Base-by-base conservation (phyloP, 2,329 filamentous ascomycete genomes). In the Xylaria sp. region DNA sequence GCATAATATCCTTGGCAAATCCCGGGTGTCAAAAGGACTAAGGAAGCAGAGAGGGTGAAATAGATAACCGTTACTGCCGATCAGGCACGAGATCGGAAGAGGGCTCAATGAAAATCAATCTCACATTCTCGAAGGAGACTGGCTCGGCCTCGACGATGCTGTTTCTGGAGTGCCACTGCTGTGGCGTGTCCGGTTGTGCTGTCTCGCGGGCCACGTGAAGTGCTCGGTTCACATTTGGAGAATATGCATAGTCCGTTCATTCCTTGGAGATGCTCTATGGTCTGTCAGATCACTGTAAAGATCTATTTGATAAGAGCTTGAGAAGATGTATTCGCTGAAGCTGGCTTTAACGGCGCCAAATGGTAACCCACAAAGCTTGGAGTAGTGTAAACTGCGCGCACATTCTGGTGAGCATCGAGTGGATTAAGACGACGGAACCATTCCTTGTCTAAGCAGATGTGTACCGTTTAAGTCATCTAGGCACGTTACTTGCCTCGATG, bases 51-150 rank as follows among this genome's bases (percentile, higher is more conserved):
- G 52, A 54, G 46, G 61, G 51, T 60, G 67, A 61, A 70, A 68
- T 68, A 70, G 61, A 70, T 33, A 62, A 70, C 51, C 65, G 68
- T 70, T 68, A 66, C 68, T 66, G 65, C 68, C 56, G 68, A 70
- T 70, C 68, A 70, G 68, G 68, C 65, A 70, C 68, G 58, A 65
- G 68, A 68, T 65, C 58, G 59, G 64, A 59, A 39, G 25, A 59
- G 48, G 28, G 28, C 56, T 66, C 54, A 52, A 57, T 41, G 49
- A 61, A 15, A 15, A 31, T 20, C 66, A 62, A 59, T 46, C 43
- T 46, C 54, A 39, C 57, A 25, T 62, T n/a, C 62, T 46, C 39
- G 54, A 59, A 59, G 18, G 51, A 39, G 55, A 23, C 54, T 25
- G 20, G 43, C 31, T 51, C 56, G 54, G 58, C 62, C 39, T 59